These are phyloP conservation scores for Gilbertella persicaria DNA, from an alignment of 371 early-diverging fungal species.

Conservation along the genomic window DNA sequence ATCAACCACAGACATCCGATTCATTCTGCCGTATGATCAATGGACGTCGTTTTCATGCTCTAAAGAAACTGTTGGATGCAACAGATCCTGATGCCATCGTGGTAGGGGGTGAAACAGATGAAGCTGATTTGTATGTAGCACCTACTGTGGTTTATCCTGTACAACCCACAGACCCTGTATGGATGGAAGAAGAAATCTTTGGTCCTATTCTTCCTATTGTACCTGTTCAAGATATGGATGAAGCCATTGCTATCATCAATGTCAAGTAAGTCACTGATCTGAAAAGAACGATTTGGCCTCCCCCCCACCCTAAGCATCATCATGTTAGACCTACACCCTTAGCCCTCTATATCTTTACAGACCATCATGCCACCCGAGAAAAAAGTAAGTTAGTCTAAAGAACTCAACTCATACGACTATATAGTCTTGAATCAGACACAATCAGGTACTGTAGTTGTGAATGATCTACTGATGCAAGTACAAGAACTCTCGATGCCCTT, in stretches of 20 bases:
- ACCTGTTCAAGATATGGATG: constrained; percentile 70
- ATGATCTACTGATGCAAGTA: constrained; percentile 70
- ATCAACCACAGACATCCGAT: constrained; percentile 44
- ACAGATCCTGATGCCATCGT: constrained; percentile 46
- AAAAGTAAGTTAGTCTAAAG: constrained; percentile 27
- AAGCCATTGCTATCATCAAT: constrained; percentile 74
- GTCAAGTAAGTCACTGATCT: constrained; percentile 42
- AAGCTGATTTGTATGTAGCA: constrained; percentile 61
- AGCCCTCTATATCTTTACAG: constrained; percentile 66
- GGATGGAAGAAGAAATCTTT: constrained; percentile 80
- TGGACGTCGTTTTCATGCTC: constrained; percentile 67
- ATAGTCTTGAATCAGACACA: constrained; percentile 51
- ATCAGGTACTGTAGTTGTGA: constrained; percentile 71
- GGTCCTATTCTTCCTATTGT: constrained; percentile 90
- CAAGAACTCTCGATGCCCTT: constrained; percentile 69
- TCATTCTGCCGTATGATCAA: constrained; percentile 74
- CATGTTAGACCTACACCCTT: constrained; percentile 61
- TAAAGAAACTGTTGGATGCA: constrained; percentile 54
- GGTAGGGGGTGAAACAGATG: constrained; percentile 60
- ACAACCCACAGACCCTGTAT: constrained; percentile 37
- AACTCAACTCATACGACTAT: neutral
- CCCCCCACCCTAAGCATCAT: no score
- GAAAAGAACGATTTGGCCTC: neutral
- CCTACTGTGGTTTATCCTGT: constrained; percentile 71
- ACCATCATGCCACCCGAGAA: constrained; percentile 30